phyloP scores from a whole-genome alignment of 2,329 filamentous ascomycete genomes.

The Aspergillus thermomutatus region DNA sequence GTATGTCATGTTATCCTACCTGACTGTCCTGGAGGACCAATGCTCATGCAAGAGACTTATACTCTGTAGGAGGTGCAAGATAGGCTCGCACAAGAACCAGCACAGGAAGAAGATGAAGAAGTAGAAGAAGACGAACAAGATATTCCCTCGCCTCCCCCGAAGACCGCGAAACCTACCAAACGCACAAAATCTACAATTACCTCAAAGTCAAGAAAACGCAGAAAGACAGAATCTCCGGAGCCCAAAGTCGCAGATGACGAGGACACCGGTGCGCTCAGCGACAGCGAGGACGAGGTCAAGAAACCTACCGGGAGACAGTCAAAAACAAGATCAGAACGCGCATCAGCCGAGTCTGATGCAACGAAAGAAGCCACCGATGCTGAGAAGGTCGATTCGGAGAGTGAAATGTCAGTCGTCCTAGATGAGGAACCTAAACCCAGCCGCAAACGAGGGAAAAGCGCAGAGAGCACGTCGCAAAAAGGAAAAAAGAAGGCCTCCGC shows the following conservation, averaged over 20 bases:
- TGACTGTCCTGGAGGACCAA: background rate
- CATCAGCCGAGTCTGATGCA: constrained; percentile 11
- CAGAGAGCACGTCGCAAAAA: constrained; percentile 24
- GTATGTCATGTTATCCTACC: constrained; percentile 28
- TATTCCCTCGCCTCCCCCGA: constrained; percentile 12
- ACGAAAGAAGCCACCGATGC: constrained; percentile 24
- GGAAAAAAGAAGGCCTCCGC: constrained; percentile 30
- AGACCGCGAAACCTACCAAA: constrained; percentile 25
- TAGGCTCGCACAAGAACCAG: constrained; percentile 13
- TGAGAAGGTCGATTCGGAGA: constrained; percentile 54
- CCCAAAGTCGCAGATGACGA: constrained; percentile 19
- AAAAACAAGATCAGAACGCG: constrained; percentile 7
- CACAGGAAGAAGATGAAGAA: constrained; percentile 8
- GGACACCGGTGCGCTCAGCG: constrained; percentile 7
- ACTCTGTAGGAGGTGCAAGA: constrained; percentile 32
- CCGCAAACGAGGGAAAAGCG: constrained; percentile 46
- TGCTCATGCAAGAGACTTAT: background rate
- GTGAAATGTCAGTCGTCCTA: constrained; percentile 70
- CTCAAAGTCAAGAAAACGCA: constrained; percentile 31
- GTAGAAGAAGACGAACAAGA: constrained; percentile 8
- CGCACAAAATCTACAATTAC: constrained; percentile 21
- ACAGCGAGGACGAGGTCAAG: constrained; percentile 20
- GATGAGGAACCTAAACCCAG: constrained; percentile 66
- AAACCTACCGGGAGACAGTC: constrained; percentile 8
- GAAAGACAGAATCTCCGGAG: constrained; percentile 29